Evolutionary conservation across 768 basidiomycete genomes (phyloP).

Genomic region (Rubroboletus pulcherrimus): DNA sequence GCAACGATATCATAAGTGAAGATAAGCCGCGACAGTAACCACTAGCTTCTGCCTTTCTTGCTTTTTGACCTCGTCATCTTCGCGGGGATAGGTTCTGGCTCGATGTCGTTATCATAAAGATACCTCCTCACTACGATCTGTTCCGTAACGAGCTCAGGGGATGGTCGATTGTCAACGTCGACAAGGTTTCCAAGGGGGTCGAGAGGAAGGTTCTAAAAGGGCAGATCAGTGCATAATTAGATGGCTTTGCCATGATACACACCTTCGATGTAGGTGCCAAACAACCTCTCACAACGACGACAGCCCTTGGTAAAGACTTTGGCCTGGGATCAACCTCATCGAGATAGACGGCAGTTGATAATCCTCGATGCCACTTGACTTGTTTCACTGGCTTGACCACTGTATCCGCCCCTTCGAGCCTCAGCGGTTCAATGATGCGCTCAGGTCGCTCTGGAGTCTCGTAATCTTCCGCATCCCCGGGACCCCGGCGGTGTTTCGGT

Average conservation of each 20-base stretch:
- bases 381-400: conserved; percentile 40
- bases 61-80: conserved; percentile 58
- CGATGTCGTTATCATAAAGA: conserved; percentile 72
- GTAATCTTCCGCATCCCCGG: conserved; percentile 83
- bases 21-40: conserved; percentile 7
- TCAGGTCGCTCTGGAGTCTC: conserved; percentile 54
- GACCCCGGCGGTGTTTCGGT: conserved; percentile 52
- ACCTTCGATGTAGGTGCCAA: conserved; percentile 68
- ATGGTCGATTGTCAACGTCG: conserved; percentile 48
- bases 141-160: conserved; percentile 57
- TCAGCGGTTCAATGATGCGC: conserved; percentile 38
- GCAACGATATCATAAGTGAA: conserved; percentile 24
- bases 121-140: conserved; percentile 73
- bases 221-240: conserved; percentile 2
- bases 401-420: conserved; percentile 34
- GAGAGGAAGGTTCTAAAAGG: conserved; percentile 50
- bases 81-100: conserved; percentile 28
- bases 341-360: conserved; percentile 58
- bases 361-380: conserved; percentile 76
- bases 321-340: conserved; percentile 59
- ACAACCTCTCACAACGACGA: conserved; percentile 54
- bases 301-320: conserved; percentile 40
- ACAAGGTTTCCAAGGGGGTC: conserved; percentile 73
- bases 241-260: conserved; percentile 8
- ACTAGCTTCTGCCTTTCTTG: conserved; percentile 44